phyloP scores from a whole-genome alignment of 2,329 filamentous ascomycete species.

The Alternaria ventricosa region DNA sequence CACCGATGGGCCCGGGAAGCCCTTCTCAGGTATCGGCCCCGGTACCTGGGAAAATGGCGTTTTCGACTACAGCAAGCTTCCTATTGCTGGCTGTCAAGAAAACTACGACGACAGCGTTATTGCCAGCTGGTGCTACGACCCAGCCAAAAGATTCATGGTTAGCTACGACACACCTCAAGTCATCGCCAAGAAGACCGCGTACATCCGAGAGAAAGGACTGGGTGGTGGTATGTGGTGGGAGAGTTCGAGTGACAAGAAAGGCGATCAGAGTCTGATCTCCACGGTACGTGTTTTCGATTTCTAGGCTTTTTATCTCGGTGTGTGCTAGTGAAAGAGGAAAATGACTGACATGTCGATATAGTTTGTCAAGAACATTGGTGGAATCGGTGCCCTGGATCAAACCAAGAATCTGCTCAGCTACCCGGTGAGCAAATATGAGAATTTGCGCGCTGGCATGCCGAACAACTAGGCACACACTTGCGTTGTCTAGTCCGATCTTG shows the following conservation, averaged over 20 bases:
- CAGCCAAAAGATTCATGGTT: slow-evolving; percentile 31
- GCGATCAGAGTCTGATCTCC: slow-evolving; percentile 37
- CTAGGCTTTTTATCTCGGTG: not conserved
- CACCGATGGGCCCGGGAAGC: slow-evolving; percentile 43
- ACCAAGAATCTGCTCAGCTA: slow-evolving; percentile 67
- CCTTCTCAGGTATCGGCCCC: slow-evolving; percentile 38
- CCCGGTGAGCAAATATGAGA: slow-evolving; percentile 73
- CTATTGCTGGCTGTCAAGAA: slow-evolving; percentile 32
- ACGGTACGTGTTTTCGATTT: slow-evolving; percentile 27
- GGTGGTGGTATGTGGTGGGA: slow-evolving; percentile 52
- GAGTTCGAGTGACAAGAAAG: slow-evolving; percentile 42
- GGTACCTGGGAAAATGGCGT: slow-evolving; percentile 47
- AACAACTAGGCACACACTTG: slow-evolving; percentile 17
- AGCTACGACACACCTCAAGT: slow-evolving; percentile 45
- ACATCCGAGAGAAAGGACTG: slow-evolving; percentile 35
- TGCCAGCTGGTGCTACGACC: slow-evolving; percentile 45
- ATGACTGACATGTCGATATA: slow-evolving; percentile 16
- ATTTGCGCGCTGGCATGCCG: slow-evolving; percentile 53
- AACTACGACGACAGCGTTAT: slow-evolving; percentile 26
- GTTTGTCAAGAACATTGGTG: slow-evolving; percentile 64
- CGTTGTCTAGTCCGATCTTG: not conserved
- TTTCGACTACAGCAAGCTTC: slow-evolving; percentile 47
- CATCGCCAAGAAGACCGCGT: slow-evolving; percentile 33
- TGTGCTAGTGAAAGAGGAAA: not conserved
- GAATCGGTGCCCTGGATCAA: slow-evolving; percentile 57